Conservation (phyloP, 2,329 filamentous ascomycete species). For the Triangularia verruculosa region DNA sequence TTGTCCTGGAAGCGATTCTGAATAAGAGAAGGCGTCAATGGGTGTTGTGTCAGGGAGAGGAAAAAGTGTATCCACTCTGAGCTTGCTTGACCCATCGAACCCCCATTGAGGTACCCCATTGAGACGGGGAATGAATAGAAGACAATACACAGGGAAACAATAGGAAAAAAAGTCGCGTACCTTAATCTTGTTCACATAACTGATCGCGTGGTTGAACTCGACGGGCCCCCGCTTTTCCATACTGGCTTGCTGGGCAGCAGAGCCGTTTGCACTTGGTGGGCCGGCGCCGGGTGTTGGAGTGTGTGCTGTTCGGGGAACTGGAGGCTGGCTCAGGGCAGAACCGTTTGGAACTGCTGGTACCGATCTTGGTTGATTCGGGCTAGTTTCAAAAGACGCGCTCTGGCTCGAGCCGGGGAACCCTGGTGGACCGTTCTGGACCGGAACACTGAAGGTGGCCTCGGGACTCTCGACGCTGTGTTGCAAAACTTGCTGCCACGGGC, state of each 20-base stretch:
- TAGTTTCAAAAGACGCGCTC: constrained; percentile 32
- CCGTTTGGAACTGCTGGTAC: constrained; percentile 34
- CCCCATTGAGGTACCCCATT: constrained; percentile 8
- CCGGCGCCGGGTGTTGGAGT: constrained; percentile 58
- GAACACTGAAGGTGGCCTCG: constrained; percentile 59
- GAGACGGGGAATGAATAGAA: background rate
- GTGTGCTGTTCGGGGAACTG: constrained; percentile 51
- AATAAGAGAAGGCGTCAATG: constrained; percentile 21
- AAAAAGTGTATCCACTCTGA: constrained; percentile 21
- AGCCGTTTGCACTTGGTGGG: constrained; percentile 60
- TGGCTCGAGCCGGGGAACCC: constrained; percentile 43
- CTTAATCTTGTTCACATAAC: constrained; percentile 99
- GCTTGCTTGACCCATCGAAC: constrained; percentile 17
- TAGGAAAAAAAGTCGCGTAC: constrained; percentile 48
- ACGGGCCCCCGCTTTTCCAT: constrained; percentile 89
- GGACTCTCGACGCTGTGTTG: constrained; percentile 63
- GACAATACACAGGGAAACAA: constrained; percentile 7
- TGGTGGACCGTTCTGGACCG: constrained; percentile 48
- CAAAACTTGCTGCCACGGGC: constrained; percentile 50
- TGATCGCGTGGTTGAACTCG: constrained; percentile 98
- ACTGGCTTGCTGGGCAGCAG: constrained; percentile 56
- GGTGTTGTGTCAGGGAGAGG: constrained; percentile 14
- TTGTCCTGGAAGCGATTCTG: constrained; percentile 96
- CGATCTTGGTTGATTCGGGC: constrained; percentile 31
- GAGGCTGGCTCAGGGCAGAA: constrained; percentile 40